These are phyloP conservation scores for Peziza echinospora DNA, from an alignment of 495 filamentous ascomycete genomes.

Conservation along the genomic window DNA sequence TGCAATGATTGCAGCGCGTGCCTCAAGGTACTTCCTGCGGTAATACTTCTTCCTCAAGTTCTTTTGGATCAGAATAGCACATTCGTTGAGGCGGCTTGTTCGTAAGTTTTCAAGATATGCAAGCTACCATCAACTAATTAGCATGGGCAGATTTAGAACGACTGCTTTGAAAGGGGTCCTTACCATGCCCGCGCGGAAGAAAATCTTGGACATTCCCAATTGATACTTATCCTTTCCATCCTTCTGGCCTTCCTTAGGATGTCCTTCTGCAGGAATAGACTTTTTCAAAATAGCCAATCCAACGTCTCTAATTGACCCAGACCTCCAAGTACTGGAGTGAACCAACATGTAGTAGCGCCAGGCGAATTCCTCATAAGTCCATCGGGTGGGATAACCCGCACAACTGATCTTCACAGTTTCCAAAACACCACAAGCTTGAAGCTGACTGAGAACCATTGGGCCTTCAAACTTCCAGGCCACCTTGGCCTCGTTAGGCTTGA, in stretches of 20 bases:
- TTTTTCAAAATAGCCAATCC: slow-evolving; percentile 76
- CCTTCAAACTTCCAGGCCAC: slow-evolving; percentile 96
- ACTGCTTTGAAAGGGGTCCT: too few relatives aligned
- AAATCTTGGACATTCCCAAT: slow-evolving; percentile 90
- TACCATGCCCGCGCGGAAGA: slow-evolving; percentile 91
- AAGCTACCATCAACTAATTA: slow-evolving; percentile 24
- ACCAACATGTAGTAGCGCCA: slow-evolving; percentile 97
- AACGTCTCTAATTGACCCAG: slow-evolving; percentile 69
- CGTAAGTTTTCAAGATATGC: slow-evolving; percentile 89
- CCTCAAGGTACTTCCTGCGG: slow-evolving; percentile 74
- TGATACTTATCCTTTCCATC: slow-evolving; percentile 89
- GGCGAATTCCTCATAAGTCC: slow-evolving; percentile 98
- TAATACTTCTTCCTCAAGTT: slow-evolving; percentile 91
- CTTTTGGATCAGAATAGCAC: slow-evolving; percentile 97
- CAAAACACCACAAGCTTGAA: slow-evolving; percentile 94
- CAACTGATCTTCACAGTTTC: slow-evolving; percentile 97
- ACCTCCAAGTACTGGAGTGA: slow-evolving; percentile 73
- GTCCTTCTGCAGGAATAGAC: slow-evolving; percentile 45
- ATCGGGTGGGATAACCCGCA: slow-evolving; percentile 90
- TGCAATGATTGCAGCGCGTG: slow-evolving; percentile 53
- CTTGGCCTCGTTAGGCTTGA: slow-evolving; percentile 97
- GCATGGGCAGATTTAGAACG: neutral
- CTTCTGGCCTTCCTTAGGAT: slow-evolving; percentile 34
- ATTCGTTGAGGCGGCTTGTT: slow-evolving; percentile 73
- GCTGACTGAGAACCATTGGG: slow-evolving; percentile 93